Evolutionary conservation across 2,329 filamentous ascomycete species (phyloP), one percentile per base, ranked within the genome.

Genomic region (Tetracladium maxilliforme): DNA sequence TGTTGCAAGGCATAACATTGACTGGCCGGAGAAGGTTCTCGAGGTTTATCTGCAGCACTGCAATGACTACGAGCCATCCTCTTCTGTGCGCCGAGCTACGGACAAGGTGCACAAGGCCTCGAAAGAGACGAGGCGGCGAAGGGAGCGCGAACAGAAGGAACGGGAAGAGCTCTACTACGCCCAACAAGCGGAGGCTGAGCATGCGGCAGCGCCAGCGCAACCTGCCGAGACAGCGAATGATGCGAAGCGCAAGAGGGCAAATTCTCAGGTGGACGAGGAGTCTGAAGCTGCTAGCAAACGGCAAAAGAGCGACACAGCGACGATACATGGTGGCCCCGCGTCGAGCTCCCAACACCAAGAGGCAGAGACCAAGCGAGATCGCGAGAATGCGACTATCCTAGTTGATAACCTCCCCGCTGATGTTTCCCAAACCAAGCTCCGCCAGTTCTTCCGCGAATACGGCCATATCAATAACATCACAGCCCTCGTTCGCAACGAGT

Each of bases 361-460:
- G 13, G 16, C 22, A 6, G n/a, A n/a, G 27, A 35, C 38, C 14
- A 87, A 82, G 47, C 74, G 90, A 28, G 86, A 98, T 48, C 74
- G 90, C 21, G 90, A 98, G 44, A 79, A 95, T 47, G 77, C 83
- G 1, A 86, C 81, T 0, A 64, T 95, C 23, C 69, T 92, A 26
- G 74, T 93, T 4, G 73, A 68, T 25, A 79, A 84, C 37, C 52
- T 98, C 14, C 84, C 90, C 3, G 39, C 46, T 4, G 67, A 76
- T 27, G 67, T 73, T 1, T 72, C 72, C 1, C 71, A 82, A 40
- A 74, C 69, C 9, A 77, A 76, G 38, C 54, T 95, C 10, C 71
- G 78, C 29, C 80, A 92, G 45, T 95, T 92, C 47, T 95, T 98
- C 54, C 76, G 77, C 42, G 82, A 86, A 33, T 92, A 86, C 39